Base-by-base conservation (phyloP, 345 rosid genomes). In the Aurinia saxatilis region DNA sequence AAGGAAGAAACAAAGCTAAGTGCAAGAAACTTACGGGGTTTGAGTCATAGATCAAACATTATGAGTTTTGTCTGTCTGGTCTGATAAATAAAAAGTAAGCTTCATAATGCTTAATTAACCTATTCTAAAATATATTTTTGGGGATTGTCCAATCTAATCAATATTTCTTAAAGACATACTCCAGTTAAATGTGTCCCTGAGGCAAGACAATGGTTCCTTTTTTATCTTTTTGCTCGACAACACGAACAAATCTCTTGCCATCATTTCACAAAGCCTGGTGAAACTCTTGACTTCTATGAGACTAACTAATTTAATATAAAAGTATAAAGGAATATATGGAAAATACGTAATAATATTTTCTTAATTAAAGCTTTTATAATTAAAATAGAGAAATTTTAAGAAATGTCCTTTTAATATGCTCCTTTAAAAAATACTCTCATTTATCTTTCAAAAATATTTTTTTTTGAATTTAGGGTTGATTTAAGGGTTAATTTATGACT, bases 11-110 rank as follows among this genome's bases (percentile, higher is more conserved):
- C 72, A 67, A 50, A 57, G 45, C 41, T 19, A 49, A 48, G 52
- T 58, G 72, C 58, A 50, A 21, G 51, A 40, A 58, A 67, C 57
- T 67, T 57, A 58, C 58, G 65, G 21, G 50, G 65, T 67, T 57
- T 67, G 56, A 58, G 72, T 39, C 59, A 31, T 15, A 14, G 29
- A 19, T 57, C 39, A 49, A 66, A 66, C 71, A 67, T 57, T 57
- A 67, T 57, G 57, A 49, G 50, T 19, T 57, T 47, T 57, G 19
- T 57, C 39, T 57, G 35, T 57, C 51, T 56, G 42, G 64, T 66
- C 35, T 57, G 64, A 46, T 34, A 25, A 57, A 8, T 21, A 36
- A 57, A 27, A 62, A 5, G 48, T 13, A 21, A 21, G 58, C 31
- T 57, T 49, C 50, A 57, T 49, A 31, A 49, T 67, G 58, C 17